phyloP scores from a whole-genome alignment of 768 basidiomycete genomes.

The Lyophyllum semitale region DNA sequence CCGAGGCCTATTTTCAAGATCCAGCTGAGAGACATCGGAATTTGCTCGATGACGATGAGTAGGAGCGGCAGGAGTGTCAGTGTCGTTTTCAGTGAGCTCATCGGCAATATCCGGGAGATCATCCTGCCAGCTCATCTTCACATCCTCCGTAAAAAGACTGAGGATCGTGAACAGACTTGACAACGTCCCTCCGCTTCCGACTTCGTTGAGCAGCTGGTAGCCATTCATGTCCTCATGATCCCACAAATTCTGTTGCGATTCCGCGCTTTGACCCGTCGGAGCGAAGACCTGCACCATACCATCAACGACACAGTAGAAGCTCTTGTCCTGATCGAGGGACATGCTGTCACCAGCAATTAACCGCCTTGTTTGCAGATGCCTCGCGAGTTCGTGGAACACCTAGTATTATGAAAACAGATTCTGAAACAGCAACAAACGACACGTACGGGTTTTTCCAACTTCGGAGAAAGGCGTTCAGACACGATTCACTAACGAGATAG shows the following conservation, averaged over 20 bases:
- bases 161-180: slow-evolving; percentile 97
- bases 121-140: slow-evolving; percentile 91
- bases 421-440: background rate
- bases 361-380: slow-evolving; percentile 94
- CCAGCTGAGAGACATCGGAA: slow-evolving; percentile 67
- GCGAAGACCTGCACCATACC: slow-evolving; percentile 96
- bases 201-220: slow-evolving; percentile 95
- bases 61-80: slow-evolving; percentile 23
- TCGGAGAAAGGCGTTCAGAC: background rate
- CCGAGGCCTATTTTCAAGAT: slow-evolving; percentile 38
- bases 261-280: slow-evolving; percentile 55
- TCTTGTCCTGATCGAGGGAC: slow-evolving; percentile 87
- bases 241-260: slow-evolving; percentile 58
- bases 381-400: slow-evolving; percentile 96
- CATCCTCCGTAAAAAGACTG: slow-evolving; percentile 93
- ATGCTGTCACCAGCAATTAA: slow-evolving; percentile 95
- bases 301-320: slow-evolving; percentile 97
- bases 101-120: slow-evolving; percentile 38
- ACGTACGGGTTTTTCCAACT: slow-evolving; percentile 89
- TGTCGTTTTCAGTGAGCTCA: slow-evolving; percentile 24
- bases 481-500: background rate
- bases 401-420: slow-evolving; percentile 25
- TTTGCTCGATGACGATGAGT: slow-evolving; percentile 42
- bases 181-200: slow-evolving; percentile 91
- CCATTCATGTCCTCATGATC: slow-evolving; percentile 92